These are phyloP conservation scores for Stephania japonica DNA, from an alignment of 164 flowering plant species.

Conservation along the genomic window DNA sequence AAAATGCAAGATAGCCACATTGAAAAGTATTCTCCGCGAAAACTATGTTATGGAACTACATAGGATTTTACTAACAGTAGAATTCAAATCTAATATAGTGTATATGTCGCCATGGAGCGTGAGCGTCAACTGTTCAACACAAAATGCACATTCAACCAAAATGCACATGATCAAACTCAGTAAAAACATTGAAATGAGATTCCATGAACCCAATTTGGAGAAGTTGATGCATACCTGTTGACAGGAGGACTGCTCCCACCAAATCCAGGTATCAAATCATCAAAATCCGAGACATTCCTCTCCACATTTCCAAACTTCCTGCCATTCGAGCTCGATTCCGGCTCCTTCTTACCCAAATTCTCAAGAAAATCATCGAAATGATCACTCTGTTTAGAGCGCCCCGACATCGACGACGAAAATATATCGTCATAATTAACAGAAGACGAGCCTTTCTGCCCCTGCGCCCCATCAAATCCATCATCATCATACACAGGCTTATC, in stretches of 20 bases:
- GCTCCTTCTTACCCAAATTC: conserved; percentile 29
- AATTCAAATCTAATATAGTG: not conserved
- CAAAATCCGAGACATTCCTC: conserved; percentile 33
- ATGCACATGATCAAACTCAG: not conserved
- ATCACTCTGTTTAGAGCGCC: conserved; percentile 21
- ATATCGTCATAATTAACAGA: conserved; percentile 39
- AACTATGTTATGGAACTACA: too few species aligned
- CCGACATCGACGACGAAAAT: conserved; percentile 34
- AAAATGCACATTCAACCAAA: not conserved
- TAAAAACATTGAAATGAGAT: not conserved
- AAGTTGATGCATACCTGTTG: conserved; percentile 26
- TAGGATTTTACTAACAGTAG: too few species aligned
- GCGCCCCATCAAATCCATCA: conserved; percentile 58
- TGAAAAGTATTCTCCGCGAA: too few species aligned
- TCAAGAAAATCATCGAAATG: conserved; percentile 54
- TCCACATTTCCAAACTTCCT: conserved; percentile 13
- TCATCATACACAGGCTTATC: conserved; percentile 73
- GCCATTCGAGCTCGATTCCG: conserved; percentile 17
- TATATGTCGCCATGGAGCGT: not conserved
- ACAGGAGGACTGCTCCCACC: conserved; percentile 30
- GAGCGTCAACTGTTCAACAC: not conserved
- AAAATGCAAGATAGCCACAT: too few species aligned
- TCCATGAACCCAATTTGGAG: not conserved
- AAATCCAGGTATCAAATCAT: conserved; percentile 54
- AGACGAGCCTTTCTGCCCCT: conserved; percentile 43